Evolutionary conservation across 345 rosid genomes (phyloP).

Genomic region (Camelina sativa): DNA sequence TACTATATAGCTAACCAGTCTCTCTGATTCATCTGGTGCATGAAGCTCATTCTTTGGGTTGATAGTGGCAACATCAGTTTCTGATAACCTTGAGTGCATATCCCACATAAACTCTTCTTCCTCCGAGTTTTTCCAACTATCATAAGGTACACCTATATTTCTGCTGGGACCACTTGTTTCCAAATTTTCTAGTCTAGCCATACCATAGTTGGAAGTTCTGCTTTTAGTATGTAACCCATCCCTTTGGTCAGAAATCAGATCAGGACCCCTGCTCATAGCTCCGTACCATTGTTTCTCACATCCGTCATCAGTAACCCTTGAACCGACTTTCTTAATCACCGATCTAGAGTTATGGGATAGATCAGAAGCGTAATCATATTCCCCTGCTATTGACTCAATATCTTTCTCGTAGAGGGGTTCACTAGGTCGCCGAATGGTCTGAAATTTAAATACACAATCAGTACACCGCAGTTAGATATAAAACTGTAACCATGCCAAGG

Average conservation of each 20-base stretch:
- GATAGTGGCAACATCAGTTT: slow-evolving; percentile 55
- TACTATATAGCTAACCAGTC: slow-evolving; percentile 59
- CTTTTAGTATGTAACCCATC: slow-evolving; percentile 66
- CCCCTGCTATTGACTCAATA: slow-evolving; percentile 53
- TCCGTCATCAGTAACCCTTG: slow-evolving; percentile 64
- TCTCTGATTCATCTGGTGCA: slow-evolving; percentile 63
- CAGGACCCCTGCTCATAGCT: slow-evolving; percentile 54
- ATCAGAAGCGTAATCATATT: slow-evolving; percentile 68
- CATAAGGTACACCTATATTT: slow-evolving; percentile 52
- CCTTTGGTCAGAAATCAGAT: slow-evolving; percentile 61
- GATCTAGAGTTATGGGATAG: slow-evolving; percentile 55
- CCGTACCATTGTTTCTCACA: slow-evolving; percentile 65
- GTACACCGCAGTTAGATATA: slow-evolving; percentile 19
- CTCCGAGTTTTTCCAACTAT: slow-evolving; percentile 93
- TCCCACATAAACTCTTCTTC: slow-evolving; percentile 99
- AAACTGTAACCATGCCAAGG: slow-evolving; percentile 14
- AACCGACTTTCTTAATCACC: slow-evolving; percentile 60
- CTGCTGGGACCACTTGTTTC: slow-evolving; percentile 53
- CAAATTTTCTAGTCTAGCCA: slow-evolving; percentile 51
- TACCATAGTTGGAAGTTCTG: slow-evolving; percentile 53
- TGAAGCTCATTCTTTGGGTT: slow-evolving; percentile 59
- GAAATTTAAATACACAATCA: slow-evolving; percentile 34
- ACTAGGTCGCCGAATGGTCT: slow-evolving; percentile 54
- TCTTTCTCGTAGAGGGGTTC: slow-evolving; percentile 59
- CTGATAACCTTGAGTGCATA: slow-evolving; percentile 70